Conservation (phyloP, 73 alveolate genomes). For the Paramecium sonneborni region DNA sequence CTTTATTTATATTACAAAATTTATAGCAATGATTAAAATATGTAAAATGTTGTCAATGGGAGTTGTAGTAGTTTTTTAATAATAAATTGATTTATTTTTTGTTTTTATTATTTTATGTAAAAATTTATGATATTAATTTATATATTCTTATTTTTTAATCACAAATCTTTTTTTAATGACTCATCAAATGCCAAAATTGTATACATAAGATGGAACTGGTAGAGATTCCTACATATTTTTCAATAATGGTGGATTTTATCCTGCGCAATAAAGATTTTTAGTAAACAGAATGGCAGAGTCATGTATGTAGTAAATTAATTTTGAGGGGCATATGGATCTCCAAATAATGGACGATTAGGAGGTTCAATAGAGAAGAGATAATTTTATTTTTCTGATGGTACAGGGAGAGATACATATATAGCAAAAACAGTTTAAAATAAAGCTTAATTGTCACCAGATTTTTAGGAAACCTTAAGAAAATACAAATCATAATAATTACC, state of each 20-base stretch:
- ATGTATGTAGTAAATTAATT: not conserved
- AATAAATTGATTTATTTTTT: not conserved
- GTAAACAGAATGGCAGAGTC: not conserved
- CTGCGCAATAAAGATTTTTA: conserved; percentile 20
- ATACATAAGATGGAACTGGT: conserved; percentile 64
- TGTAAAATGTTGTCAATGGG: too few relatives aligned
- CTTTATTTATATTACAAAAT: too few relatives aligned
- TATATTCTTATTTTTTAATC: not conserved
- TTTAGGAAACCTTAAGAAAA: not conserved
- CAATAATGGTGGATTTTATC: conserved; percentile 66
- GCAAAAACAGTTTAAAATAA: not conserved
- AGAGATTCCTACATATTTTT: conserved; percentile 60
- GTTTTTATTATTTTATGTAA: not conserved
- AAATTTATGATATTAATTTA: not conserved
- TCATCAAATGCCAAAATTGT: conserved; percentile 34
- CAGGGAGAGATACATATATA: conserved; percentile 48
- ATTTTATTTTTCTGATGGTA: conserved; percentile 43
- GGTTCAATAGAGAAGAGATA: not conserved
- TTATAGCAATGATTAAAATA: too few relatives aligned
- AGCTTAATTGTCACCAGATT: not conserved
- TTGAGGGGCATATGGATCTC: conserved; percentile 53
- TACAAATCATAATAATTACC: not conserved
- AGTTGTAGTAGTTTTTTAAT: not conserved
- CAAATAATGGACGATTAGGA: not conserved
- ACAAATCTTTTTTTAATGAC: not conserved